phyloP scores from a whole-genome alignment of 2,329 filamentous ascomycete genomes.

The Sarocladiaceae sp. region DNA sequence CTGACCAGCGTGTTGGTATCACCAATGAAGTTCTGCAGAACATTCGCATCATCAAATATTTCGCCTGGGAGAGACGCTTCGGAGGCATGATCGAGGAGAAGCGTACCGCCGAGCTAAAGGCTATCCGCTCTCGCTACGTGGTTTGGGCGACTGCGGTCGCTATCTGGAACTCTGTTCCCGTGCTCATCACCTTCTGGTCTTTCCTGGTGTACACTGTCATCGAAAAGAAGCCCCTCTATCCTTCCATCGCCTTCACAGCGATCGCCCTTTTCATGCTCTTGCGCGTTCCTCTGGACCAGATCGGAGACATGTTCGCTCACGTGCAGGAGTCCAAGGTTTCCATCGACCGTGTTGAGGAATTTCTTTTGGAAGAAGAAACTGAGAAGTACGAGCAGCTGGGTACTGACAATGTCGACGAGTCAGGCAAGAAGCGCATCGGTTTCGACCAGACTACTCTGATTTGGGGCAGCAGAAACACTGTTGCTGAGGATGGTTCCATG shows the following conservation, averaged over 20 bases:
- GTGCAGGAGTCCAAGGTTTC: conserved; percentile 97
- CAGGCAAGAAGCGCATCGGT: conserved; percentile 70
- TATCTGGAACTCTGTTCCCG: conserved; percentile 92
- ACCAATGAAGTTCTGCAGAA: conserved; percentile 97
- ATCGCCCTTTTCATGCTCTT: conserved; percentile 93
- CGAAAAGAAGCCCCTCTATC: conserved; percentile 82
- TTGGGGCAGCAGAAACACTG: conserved; percentile 70
- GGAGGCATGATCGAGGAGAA: conserved; percentile 84
- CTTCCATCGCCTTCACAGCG: conserved; percentile 91
- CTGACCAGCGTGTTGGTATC: conserved; percentile 90
- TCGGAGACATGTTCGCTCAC: conserved; percentile 98
- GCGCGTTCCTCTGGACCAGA: conserved; percentile 85
- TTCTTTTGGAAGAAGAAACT: conserved; percentile 87
- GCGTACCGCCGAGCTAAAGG: conserved; percentile 67
- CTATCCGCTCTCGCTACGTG: conserved; percentile 76
- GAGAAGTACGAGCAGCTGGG: conserved; percentile 88
- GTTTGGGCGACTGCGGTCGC: conserved; percentile 89
- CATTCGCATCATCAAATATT: conserved; percentile 98
- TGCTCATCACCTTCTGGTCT: conserved; percentile 92
- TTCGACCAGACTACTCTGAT: conserved; percentile 80
- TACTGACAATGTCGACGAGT: conserved; percentile 59
- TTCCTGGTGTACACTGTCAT: conserved; percentile 90
- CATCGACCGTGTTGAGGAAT: conserved; percentile 92
- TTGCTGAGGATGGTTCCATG: conserved; percentile 58
- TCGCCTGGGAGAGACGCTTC: conserved; percentile 95